phyloP scores from a whole-genome alignment of 371 early-diverging fungal genomes.

The Nematocida displodere region DNA sequence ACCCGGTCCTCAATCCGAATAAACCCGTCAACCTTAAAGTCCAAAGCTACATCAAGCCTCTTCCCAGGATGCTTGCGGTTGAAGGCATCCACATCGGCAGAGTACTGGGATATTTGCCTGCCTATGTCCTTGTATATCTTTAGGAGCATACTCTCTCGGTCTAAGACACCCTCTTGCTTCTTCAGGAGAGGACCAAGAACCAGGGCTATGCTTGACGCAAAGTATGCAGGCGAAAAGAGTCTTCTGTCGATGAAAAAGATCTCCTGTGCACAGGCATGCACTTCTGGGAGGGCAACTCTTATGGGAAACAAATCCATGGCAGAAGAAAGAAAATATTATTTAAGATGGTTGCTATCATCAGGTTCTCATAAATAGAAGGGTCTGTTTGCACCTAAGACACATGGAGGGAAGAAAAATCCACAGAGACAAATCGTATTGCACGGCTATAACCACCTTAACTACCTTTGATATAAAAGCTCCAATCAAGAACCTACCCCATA shows the following conservation, averaged over 20 bases:
- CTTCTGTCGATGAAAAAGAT: constrained; percentile 32
- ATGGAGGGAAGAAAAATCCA: background rate
- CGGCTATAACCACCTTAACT: background rate
- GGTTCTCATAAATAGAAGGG: constrained; percentile 8
- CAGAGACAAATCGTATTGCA: background rate
- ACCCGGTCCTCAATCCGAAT: constrained; percentile 18
- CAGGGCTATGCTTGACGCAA: background rate
- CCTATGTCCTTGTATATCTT: constrained; percentile 14
- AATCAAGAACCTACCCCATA: constrained; percentile 26
- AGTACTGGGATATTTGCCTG: constrained; percentile 22
- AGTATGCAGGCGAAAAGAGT: constrained; percentile 24
- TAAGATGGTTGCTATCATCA: background rate
- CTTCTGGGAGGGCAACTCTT: constrained; percentile 1
- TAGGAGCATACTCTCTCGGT: background rate
- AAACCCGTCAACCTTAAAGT: constrained; percentile 17
- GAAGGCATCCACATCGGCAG: constrained; percentile 10
- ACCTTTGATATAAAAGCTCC: background rate
- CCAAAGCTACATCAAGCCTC: background rate
- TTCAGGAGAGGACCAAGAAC: background rate
- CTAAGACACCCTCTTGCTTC: constrained; percentile 5
- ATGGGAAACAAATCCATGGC: constrained; percentile 44
- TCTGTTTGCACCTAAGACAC: constrained; percentile 24
- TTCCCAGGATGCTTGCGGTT: background rate
- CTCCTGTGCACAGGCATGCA: background rate
- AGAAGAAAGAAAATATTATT: constrained; percentile 50